These are phyloP conservation scores for Lathyrus sativus DNA, from an alignment of 306 rosid species.

Conservation along the genomic window DNA sequence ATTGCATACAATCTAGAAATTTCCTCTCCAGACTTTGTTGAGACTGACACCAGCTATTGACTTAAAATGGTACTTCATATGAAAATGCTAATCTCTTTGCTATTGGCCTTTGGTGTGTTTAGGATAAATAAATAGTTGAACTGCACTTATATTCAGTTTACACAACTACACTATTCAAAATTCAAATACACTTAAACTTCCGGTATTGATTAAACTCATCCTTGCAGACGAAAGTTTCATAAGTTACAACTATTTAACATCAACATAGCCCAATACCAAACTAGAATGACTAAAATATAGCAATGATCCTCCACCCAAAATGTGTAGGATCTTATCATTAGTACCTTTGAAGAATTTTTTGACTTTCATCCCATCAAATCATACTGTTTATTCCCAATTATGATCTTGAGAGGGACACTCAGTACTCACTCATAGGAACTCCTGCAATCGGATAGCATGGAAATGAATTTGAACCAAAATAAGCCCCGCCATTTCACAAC, in stretches of 20 bases:
- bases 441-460: conserved; percentile 24
- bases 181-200: conserved; percentile 31
- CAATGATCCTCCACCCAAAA: background rate
- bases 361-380: conserved; percentile 2
- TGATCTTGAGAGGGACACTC: conserved; percentile 17
- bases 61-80: too few relatives aligned
- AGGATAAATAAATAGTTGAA: background rate
- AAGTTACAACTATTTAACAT: conserved; percentile 14
- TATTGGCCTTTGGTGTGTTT: too few relatives aligned
- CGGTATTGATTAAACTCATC: conserved; percentile 15
- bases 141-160: conserved; percentile 27
- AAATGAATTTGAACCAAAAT: conserved; percentile 35
- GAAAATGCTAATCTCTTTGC: too few relatives aligned
- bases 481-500: conserved; percentile 11
- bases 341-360: conserved; percentile 8
- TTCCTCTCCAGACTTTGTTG: too few relatives aligned
- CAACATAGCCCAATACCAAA: conserved; percentile 5
- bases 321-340: conserved; percentile 5
- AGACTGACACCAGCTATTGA: too few relatives aligned
- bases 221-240: conserved; percentile 28
- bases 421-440: background rate
- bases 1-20: too few relatives aligned
- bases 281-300: conserved; percentile 11
- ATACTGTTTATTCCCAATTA: conserved; percentile 20
- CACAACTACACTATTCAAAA: conserved; percentile 16